Evolutionary conservation across 2,329 filamentous ascomycete species (phyloP), one percentile per base, ranked within the genome.

Genomic region (Colletotrichum sp.): DNA sequence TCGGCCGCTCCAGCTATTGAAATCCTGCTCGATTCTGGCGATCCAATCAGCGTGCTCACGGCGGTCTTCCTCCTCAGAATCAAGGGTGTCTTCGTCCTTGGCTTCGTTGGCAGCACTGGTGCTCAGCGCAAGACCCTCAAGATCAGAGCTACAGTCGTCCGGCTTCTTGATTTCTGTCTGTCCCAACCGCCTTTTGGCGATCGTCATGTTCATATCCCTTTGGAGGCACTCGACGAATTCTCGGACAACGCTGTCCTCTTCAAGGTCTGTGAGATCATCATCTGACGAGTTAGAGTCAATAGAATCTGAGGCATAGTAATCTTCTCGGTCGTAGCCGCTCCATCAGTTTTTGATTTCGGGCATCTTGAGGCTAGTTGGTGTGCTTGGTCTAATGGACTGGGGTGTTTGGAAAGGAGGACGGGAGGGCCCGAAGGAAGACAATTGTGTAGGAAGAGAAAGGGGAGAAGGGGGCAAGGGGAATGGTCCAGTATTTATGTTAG

Each of bases 261-360:
- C 18, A 3, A 18, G 18, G 18, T 43, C 38, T 0, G 38, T 10
- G 38, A n/a, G 38, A n/a, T 43, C 38, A n/a, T 43, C 38, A 2
- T 43, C 38, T 43, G 38, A 43, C 9, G 5, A n/a, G 38, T 43
- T n/a, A 10, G 38, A n/a, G 18, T n/a, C 38, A 43, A 10, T n/a
- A 0, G 38, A n/a, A 43, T 43, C 38, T 2, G 38, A 43, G 3
- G 18, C 38, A 0, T n/a, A 43, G 18, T 43, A 43, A 4, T 48
- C n/a, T 21, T 48, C 43, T 48, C 0, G 43, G 0, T 0, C 9
- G 10, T 48, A n/a, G n/a, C 18, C n/a, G n/a, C 4, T 48, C n/a
- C 43, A 48, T 0, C n/a, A 0, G 10, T 13, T 7, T 21, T 12
- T 13, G 9, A 8, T 13, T 48, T 21, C 43, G 6, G 9, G 6